Evolutionary conservation across 1,284 basidiomycete genomes (phyloP).

Genomic region (Heliocybe sulcata): DNA sequence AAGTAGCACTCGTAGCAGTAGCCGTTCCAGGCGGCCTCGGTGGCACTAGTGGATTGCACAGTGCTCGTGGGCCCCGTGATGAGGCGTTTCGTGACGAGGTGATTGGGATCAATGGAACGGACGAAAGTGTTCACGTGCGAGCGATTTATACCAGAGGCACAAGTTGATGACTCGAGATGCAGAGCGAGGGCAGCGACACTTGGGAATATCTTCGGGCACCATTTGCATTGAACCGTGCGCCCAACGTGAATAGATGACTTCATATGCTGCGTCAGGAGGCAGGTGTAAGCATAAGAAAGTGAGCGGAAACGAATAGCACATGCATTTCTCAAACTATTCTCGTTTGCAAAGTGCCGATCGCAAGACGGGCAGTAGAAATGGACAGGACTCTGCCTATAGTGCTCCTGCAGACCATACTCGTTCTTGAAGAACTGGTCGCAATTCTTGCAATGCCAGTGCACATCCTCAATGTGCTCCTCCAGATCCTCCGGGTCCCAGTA

Average conservation of each 20-base stretch:
- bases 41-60: not conserved
- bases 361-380: not conserved
- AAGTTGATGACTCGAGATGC: not conserved
- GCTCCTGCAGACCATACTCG: not conserved
- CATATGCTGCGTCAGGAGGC: not conserved
- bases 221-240: not conserved
- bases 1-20: constrained; percentile 1
- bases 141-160: not conserved
- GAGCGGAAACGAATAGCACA: not conserved
- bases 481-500: not conserved
- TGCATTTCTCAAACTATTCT: not conserved
- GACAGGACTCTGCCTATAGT: not conserved
- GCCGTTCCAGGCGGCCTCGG: not conserved
- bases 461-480: not conserved
- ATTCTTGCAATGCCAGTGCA: not conserved
- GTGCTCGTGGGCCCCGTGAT: not conserved
- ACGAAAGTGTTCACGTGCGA: not conserved
- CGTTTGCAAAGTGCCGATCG: not conserved
- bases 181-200: not conserved
- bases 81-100: not conserved
- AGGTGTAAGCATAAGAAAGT: not conserved
- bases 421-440: constrained; percentile 1
- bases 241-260: not conserved
- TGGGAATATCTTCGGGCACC: not conserved
- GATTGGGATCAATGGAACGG: not conserved